Percentiles rank a stretch among this genome's conserved stretches.
Evolutionary conservation across 2,329 filamentous ascomycete genomes (phyloP).

Genomic region (Talaromyces amestolkiae): DNA sequence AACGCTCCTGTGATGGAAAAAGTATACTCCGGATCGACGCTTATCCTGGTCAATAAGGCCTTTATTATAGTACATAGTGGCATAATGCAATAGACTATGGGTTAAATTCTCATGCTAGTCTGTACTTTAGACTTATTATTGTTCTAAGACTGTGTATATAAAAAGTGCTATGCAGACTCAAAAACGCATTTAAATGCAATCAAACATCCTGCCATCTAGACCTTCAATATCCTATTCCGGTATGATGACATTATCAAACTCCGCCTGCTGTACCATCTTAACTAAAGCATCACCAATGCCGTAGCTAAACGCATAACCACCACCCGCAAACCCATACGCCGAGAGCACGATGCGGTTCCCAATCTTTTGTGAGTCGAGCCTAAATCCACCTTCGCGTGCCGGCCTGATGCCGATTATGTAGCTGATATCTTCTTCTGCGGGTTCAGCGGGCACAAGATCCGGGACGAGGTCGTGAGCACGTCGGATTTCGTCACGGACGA

Average conservation of each 20-base stretch:
- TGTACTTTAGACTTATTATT: background rate
- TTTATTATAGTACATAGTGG: background rate
- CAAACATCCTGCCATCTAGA: background rate
- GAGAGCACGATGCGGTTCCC: conserved; percentile 31
- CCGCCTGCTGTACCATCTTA: conserved; percentile 36
- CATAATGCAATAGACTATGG: background rate
- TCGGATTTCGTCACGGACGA: conserved; percentile 39
- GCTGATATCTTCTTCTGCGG: conserved; percentile 28
- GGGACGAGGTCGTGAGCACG: conserved; percentile 40
- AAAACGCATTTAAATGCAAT: background rate
- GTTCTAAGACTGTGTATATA: background rate
- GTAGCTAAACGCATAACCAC: conserved; percentile 40
- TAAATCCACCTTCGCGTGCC: conserved; percentile 35
- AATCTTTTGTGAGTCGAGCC: conserved; percentile 32
- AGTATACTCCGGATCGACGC: background rate
- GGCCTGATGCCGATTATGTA: conserved; percentile 40
- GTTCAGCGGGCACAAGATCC: conserved; percentile 34
- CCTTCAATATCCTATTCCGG: background rate
- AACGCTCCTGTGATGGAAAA: background rate
- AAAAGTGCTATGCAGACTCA: background rate
- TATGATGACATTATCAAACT: conserved; percentile 32
- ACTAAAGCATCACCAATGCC: conserved; percentile 35
- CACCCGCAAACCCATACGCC: conserved; percentile 40
- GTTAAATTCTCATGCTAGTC: background rate
- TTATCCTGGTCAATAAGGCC: background rate